Conservation (phyloP, 768 basidiomycete species). For the Tubosaeta brunneosetosa region DNA sequence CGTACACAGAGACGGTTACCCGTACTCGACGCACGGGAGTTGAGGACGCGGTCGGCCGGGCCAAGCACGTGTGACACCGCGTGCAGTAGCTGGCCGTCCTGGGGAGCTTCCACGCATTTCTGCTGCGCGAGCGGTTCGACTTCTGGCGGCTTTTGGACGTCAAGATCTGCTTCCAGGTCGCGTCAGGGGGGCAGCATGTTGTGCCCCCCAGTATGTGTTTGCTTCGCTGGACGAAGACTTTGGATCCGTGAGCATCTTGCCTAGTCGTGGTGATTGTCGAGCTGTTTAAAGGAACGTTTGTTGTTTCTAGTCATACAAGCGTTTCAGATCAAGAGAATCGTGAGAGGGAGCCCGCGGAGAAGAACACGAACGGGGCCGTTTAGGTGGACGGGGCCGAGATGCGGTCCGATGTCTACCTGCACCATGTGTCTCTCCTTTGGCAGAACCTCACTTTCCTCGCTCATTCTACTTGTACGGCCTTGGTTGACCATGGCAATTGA, state of each 20-base stretch:
- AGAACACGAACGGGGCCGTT: conserved; percentile 14
- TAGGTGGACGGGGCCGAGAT: conserved; percentile 49
- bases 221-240: conserved; percentile 50
- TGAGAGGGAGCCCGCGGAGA: conserved; percentile 12
- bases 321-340: conserved; percentile 16
- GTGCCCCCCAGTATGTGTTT: conserved; percentile 52
- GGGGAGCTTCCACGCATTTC: conserved; percentile 27
- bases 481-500: conserved; percentile 54
- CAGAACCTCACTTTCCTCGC: conserved; percentile 45
- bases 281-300: conserved; percentile 38
- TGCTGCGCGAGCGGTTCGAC: conserved; percentile 27
- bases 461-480: conserved; percentile 47
- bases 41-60: conserved; percentile 17
- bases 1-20: conserved; percentile 38
- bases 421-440: conserved; percentile 55
- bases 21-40: conserved; percentile 23
- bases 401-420: conserved; percentile 52
- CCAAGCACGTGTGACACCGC: conserved; percentile 24
- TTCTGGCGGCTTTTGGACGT: conserved; percentile 47
- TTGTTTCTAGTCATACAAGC: conserved; percentile 55
- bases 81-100: conserved; percentile 26
- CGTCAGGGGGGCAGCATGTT: conserved; percentile 52
- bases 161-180: conserved; percentile 51
- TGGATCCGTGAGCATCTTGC: conserved; percentile 22
- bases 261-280: neutral